Evolutionary conservation across 495 filamentous ascomycete genomes (phyloP), one percentile per base, ranked within the genome.

Genomic region (Halenospora varia): DNA sequence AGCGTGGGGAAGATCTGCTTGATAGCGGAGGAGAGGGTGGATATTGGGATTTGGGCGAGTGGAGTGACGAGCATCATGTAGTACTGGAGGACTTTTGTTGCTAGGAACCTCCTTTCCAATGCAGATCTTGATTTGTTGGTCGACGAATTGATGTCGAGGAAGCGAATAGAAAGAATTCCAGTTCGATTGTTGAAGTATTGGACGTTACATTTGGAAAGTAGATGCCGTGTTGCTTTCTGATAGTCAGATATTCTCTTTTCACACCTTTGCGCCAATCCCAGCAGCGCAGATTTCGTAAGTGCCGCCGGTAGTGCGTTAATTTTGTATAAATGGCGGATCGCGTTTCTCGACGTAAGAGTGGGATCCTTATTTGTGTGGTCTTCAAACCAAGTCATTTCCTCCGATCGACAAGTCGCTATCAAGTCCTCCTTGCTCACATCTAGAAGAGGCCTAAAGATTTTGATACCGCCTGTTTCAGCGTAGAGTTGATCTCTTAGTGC

Each of bases 321-420:
- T 15, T 73, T 71, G 41, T 82, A 73, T 42, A 97, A 68, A 53
- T 83, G 71, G 47, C 94, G 85, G 23, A 96, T 77, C 0, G 92
- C 82, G 66, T 97, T 98, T 47, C 94, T 79, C 35, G 75, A 72
- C 0, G 94, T 96, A 29, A 89, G 71, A 2, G 87, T 92, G 18
- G 75, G 78, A 66, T 96, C 88, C 39, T 79, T 68, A 64, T 98
- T 98, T n/a, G 92, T 96, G 48, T 76, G 72, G 65, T 98, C 94
- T 57, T 92, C 88, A 61, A 88, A 88, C 84, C 88, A 97, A 2
- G 74, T 73, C 20, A 94, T 73, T 1, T 73, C 61, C 53, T 83
- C 77, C 48, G 80, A 75, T 20, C 81, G 59, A 66, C 92, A 96
- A 1, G 91, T 96, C 0, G 81, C 82, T 1, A 88, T 74, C 8